phyloP scores from a whole-genome alignment of 176 grass and related monocot species.

The Puccinellia tenuiflora region DNA sequence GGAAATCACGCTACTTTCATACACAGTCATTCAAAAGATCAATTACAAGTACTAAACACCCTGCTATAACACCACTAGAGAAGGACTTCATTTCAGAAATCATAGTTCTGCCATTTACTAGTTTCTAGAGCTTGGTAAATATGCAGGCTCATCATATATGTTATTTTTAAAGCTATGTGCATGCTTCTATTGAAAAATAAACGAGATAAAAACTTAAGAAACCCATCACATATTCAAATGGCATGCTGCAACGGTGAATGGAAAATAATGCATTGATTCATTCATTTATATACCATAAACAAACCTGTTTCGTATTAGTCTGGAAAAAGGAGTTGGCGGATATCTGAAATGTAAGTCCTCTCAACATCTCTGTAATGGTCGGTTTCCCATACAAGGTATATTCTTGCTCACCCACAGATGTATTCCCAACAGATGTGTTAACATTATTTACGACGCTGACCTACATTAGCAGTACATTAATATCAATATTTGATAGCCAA shows the following conservation, averaged over 20 bases:
- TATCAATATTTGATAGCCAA: slow-evolving; percentile 10
- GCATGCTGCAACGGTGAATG: background rate
- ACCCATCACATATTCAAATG: background rate
- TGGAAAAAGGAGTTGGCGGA: slow-evolving; percentile 99
- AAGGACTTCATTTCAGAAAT: slow-evolving; percentile 4
- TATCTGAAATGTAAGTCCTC: slow-evolving; percentile 95
- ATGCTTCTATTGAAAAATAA: slow-evolving; percentile 5
- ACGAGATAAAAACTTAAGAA: background rate
- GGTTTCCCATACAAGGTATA: slow-evolving; percentile 86
- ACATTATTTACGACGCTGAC: slow-evolving; percentile 91
- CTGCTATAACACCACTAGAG: background rate
- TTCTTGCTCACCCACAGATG: slow-evolving; percentile 85
- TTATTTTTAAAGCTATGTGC: slow-evolving; percentile 5
- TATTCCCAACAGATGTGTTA: slow-evolving; percentile 83
- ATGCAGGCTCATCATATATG: background rate
- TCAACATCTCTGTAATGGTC: slow-evolving; percentile 76
- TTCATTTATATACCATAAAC: slow-evolving; percentile 5
- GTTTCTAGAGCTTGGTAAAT: background rate
- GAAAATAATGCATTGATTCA: background rate
- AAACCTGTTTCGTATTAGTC: slow-evolving; percentile 91
- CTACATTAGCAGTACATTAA: slow-evolving; percentile 33
- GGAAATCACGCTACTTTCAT: background rate
- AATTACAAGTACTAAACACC: background rate
- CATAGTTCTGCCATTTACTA: background rate
- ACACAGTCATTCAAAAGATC: background rate